Evolutionary conservation across 139 green algal genomes (phyloP).

Genomic region (Zygnema cylindricum): DNA sequence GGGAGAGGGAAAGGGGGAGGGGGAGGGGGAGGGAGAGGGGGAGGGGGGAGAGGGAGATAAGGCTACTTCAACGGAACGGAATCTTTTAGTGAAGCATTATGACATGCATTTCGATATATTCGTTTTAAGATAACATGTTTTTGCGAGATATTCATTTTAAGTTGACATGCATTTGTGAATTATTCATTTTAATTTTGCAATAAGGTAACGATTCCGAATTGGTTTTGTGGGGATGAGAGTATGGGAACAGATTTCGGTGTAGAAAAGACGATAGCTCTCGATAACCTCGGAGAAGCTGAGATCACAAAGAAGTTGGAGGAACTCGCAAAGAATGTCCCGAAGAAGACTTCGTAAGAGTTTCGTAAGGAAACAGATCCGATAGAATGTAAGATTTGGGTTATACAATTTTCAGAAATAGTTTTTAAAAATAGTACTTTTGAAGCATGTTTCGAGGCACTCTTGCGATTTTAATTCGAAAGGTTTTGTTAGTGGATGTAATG

Average conservation of each 20-base stretch:
- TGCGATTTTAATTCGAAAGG: no score
- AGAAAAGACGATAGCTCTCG: slow-evolving; percentile 33
- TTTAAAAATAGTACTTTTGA: no score
- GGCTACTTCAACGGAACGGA: neutral
- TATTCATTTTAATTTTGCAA: neutral
- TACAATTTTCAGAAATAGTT: no score
- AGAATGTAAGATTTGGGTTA: no score
- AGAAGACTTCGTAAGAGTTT: no score
- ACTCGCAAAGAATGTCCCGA: slow-evolving; percentile 26
- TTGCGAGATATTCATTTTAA: no score
- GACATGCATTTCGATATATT: neutral
- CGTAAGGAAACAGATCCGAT: no score
- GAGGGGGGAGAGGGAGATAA: no score
- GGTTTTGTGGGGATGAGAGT: neutral
- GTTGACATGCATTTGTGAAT: neutral
- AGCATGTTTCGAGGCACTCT: no score
- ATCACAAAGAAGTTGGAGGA: slow-evolving; percentile 35
- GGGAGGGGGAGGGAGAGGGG: no score
- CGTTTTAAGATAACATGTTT: neutral
- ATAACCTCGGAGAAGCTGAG: slow-evolving; percentile 24
- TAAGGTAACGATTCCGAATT: neutral
- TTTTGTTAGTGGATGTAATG: no score
- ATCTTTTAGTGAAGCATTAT: neutral
- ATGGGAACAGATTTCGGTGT: slow-evolving; percentile 33
- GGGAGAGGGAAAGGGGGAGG: no score